phyloP scores from a whole-genome alignment of 495 filamentous ascomycete genomes.

The Talaromyces ruber region DNA sequence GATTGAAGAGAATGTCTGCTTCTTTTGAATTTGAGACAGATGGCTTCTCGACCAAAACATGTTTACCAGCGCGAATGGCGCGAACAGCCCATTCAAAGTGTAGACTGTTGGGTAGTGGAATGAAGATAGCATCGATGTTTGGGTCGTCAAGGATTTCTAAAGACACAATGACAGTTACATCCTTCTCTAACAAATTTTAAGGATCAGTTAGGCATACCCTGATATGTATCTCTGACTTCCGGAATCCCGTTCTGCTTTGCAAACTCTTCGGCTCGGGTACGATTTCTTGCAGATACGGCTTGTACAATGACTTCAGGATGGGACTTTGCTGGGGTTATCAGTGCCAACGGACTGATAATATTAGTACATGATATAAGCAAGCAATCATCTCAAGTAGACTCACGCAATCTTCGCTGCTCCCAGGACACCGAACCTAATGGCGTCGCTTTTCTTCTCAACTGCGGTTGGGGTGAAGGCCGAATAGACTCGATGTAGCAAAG shows the following conservation, averaged over 20 bases:
- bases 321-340: slow-evolving; percentile 36
- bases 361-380: background rate
- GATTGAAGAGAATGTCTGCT: slow-evolving; percentile 34
- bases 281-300: slow-evolving; percentile 46
- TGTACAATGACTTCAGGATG: slow-evolving; percentile 50
- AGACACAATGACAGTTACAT: background rate
- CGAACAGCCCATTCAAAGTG: slow-evolving; percentile 48
- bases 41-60: slow-evolving; percentile 53
- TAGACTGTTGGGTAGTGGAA: slow-evolving; percentile 41
- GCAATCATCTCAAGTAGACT: slow-evolving; percentile 6
- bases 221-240: slow-evolving; percentile 32
- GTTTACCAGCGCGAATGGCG: slow-evolving; percentile 44
- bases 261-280: slow-evolving; percentile 35
- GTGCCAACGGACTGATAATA: slow-evolving; percentile 30
- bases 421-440: slow-evolving; percentile 38
- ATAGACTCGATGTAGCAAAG: background rate
- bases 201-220: slow-evolving; percentile 10
- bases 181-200: background rate
- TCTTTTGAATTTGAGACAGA: slow-evolving; percentile 40
- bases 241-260: slow-evolving; percentile 47
- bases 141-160: slow-evolving; percentile 44
- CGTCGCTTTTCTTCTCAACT: slow-evolving; percentile 21
- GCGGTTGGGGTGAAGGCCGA: slow-evolving; percentile 18
- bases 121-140: slow-evolving; percentile 42
- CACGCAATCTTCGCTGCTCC: slow-evolving; percentile 40